These are phyloP conservation scores for Ophiocordyceps polyrhachis-furcata DNA, from an alignment of 2,329 filamentous ascomycete species.

Conservation along the genomic window DNA sequence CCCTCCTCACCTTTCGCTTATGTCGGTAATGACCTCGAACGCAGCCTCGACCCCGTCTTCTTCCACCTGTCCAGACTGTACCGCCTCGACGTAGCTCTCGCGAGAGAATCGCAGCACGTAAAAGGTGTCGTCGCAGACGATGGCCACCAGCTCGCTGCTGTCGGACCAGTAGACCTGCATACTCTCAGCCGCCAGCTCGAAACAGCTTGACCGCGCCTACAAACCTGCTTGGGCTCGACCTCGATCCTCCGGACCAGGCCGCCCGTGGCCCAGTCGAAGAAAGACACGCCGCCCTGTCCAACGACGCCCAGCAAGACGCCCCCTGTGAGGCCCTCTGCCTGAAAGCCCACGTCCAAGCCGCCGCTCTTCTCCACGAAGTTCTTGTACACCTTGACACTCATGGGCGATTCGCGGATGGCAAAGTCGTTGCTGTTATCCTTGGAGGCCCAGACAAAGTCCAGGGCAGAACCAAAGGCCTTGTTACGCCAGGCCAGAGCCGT, in stretches of 20 bases:
- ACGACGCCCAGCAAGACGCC: conserved; percentile 86
- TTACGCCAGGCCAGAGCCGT: conserved; percentile 92
- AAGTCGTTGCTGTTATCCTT: conserved; percentile 98
- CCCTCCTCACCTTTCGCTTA: conserved; percentile 80
- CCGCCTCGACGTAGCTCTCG: conserved; percentile 69
- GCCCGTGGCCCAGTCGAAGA: conserved; percentile 92
- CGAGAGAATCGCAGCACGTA: conserved; percentile 86
- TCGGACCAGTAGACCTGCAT: conserved; percentile 86
- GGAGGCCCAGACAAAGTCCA: conserved; percentile 93
- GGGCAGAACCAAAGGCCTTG: conserved; percentile 85
- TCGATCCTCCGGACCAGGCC: conserved; percentile 84
- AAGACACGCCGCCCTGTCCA: conserved; percentile 82
- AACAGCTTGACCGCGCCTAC: conserved; percentile 1
- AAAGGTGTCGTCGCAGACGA: conserved; percentile 89
- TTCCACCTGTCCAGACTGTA: conserved; percentile 68
- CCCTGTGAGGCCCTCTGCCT: conserved; percentile 77
- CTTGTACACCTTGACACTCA: conserved; percentile 91
- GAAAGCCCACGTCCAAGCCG: conserved; percentile 84
- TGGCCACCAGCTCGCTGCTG: conserved; percentile 76
- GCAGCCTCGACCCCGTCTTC: conserved; percentile 86
- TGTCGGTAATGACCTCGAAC: conserved; percentile 91
- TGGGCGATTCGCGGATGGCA: conserved; percentile 84
- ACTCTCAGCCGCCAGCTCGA: conserved; percentile 1
- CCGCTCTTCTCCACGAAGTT: conserved; percentile 89
- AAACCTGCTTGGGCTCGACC: conserved; percentile 39